Evolutionary conservation across 257 asterid species (phyloP).

Genomic region (Solanum boliviense): DNA sequence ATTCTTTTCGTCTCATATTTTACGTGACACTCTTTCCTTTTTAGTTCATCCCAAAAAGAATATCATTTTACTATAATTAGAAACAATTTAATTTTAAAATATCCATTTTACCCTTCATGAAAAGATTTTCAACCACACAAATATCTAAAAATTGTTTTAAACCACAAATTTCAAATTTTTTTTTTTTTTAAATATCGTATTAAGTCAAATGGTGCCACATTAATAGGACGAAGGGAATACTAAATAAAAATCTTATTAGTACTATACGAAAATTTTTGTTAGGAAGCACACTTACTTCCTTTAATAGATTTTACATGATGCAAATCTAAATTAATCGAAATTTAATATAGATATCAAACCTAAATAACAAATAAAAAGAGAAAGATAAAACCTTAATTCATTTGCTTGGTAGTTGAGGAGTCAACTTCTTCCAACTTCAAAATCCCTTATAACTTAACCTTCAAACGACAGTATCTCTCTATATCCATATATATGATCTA

Average conservation of each 20-base stretch:
- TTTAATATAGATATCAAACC: neutral
- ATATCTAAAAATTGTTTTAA: too few relatives aligned
- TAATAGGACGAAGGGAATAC: too few relatives aligned
- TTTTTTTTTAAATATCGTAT: too few relatives aligned
- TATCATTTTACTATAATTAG: too few relatives aligned
- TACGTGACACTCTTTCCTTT: accelerated
- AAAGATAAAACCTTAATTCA: neutral
- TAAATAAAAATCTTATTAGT: neutral
- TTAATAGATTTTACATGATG: neutral
- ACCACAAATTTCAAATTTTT: too few relatives aligned
- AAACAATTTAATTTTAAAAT: too few relatives aligned
- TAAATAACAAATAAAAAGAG: accelerated
- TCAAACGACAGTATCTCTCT: constrained; percentile 42
- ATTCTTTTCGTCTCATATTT: accelerated
- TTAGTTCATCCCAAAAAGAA: accelerated
- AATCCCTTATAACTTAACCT: constrained; percentile 41
- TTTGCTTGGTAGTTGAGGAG: constrained; percentile 36
- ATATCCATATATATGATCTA: neutral
- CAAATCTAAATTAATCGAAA: neutral
- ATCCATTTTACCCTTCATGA: too few relatives aligned
- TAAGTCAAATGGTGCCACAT: too few relatives aligned
- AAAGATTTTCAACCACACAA: neutral
- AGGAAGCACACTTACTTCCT: neutral
- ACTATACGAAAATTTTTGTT: neutral
- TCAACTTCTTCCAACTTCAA: constrained; percentile 35